Evolutionary conservation across 805 yeast genomes (phyloP).

Genomic region (Metschnikowia lunata): DNA sequence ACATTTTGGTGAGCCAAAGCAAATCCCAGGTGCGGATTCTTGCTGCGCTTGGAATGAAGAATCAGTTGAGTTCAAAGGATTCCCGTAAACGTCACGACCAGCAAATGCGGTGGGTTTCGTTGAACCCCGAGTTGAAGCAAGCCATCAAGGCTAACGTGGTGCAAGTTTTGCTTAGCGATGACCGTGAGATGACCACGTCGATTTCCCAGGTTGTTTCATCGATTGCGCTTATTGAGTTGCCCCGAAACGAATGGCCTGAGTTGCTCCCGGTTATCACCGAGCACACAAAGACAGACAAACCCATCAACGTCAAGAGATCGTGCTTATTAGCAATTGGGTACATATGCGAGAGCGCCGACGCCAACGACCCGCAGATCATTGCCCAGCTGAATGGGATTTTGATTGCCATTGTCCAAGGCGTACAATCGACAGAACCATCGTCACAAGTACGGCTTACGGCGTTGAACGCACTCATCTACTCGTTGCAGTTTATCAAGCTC

Average conservation of each 20-base stretch:
- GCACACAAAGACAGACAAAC: constrained; percentile 75
- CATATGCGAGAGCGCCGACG: constrained; percentile 93
- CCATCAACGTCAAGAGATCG: constrained; percentile 78
- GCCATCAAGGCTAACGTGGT: constrained; percentile 62
- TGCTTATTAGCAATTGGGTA: constrained; percentile 88
- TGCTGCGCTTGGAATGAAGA: constrained; percentile 85
- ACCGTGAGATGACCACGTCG: constrained; percentile 77
- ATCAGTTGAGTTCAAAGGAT: constrained; percentile 83
- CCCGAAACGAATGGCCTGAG: constrained; percentile 83
- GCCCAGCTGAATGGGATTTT: constrained; percentile 87
- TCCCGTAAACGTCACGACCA: constrained; percentile 50
- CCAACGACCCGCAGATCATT: constrained; percentile 67
- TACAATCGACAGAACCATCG: constrained; percentile 75
- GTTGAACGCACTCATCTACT: constrained; percentile 83
- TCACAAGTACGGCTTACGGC: constrained; percentile 81
- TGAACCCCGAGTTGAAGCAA: constrained; percentile 51
- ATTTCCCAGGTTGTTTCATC: constrained; percentile 95
- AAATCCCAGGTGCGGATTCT: constrained; percentile 82
- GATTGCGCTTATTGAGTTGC: constrained; percentile 93
- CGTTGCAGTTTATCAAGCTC: constrained; percentile 80
- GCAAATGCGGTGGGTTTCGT: constrained; percentile 68
- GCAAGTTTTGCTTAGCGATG: constrained; percentile 56
- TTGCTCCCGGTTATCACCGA: constrained; percentile 79
- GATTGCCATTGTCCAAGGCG: constrained; percentile 96
- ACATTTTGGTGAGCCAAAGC: constrained; percentile 64